Conservation (phyloP, 2,329 filamentous ascomycete species). For the Fusarium neocosmosporiellum region DNA sequence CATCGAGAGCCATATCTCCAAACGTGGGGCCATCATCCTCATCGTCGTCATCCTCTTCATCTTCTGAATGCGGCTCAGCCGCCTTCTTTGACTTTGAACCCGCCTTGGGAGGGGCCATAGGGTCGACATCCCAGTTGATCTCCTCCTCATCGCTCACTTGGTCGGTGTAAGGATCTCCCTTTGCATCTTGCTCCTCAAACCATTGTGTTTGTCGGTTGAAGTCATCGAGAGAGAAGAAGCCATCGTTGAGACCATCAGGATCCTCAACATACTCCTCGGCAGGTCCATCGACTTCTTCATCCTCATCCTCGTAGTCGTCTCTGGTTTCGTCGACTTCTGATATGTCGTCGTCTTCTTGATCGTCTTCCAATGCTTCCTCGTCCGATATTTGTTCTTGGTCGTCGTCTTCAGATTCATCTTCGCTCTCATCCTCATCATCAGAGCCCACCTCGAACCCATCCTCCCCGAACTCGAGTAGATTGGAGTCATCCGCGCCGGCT, state of each 20-base stretch:
- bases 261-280: conserved; percentile 66
- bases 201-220: conserved; percentile 96
- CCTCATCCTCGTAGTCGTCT: conserved; percentile 50
- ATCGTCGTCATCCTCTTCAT: conserved; percentile 71
- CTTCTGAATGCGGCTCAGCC: conserved; percentile 36
- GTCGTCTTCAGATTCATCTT: conserved; percentile 45
- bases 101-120: conserved; percentile 60
- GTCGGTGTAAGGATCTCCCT: conserved; percentile 79
- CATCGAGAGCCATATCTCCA: conserved; percentile 80
- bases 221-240: conserved; percentile 96
- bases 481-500: conserved; percentile 50
- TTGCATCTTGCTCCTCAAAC: conserved; percentile 86
- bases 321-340: conserved; percentile 49
- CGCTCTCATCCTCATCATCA: conserved; percentile 45
- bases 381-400: conserved; percentile 40
- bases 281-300: conserved; percentile 55
- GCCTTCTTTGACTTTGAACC: conserved; percentile 43
- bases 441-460: conserved; percentile 48
- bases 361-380: conserved; percentile 37
- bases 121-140: conserved; percentile 88
- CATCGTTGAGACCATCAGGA: conserved; percentile 89
- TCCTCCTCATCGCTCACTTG: conserved; percentile 85
- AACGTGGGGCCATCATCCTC: conserved; percentile 87
- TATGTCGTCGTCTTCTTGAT: conserved; percentile 48
- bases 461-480: conserved; percentile 41